A percentile compares a stretch with the other conserved stretches of the same genome.
Conservation (phyloP, 345 rosid species). For the Aegle marmelos region DNA sequence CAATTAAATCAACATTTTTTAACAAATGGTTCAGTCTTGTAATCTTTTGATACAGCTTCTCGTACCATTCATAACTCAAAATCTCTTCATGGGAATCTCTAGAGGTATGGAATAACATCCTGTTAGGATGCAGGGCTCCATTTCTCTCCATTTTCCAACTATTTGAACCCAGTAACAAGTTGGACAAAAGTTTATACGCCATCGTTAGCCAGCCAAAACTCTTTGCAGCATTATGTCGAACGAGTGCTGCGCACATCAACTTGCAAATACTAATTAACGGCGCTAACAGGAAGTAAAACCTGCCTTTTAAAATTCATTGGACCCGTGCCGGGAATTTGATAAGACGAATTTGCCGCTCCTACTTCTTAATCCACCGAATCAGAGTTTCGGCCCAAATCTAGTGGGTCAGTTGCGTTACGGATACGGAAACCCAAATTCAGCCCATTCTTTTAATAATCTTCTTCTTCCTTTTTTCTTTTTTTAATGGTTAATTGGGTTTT, state of each 20-base stretch:
- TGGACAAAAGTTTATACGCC: constrained; percentile 6
- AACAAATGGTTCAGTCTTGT: constrained; percentile 39
- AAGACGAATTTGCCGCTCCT: too few species aligned
- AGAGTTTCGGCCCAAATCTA: too few species aligned
- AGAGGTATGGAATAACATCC: constrained; percentile 33
- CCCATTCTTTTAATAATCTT: too few species aligned
- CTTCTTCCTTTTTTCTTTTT: too few species aligned
- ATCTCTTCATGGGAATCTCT: constrained; percentile 27
- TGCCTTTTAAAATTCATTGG: neutral
- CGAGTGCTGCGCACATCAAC: neutral
- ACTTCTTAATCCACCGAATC: too few species aligned
- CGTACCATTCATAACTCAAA: constrained; percentile 47
- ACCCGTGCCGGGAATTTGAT: too few species aligned
- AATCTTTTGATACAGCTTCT: constrained; percentile 43
- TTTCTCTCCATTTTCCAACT: constrained; percentile 4
- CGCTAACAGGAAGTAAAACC: neutral
- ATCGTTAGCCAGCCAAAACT: constrained; percentile 16
- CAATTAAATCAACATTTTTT: constrained; percentile 46
- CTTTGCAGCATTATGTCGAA: constrained; percentile 10
- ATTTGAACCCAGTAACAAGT: constrained; percentile 15
- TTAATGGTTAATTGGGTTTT: too few species aligned
- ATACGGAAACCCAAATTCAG: too few species aligned
- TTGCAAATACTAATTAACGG: neutral
- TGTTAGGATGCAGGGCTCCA: constrained; percentile 20
- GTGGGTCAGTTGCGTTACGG: too few species aligned